These are phyloP conservation scores for Cytidiella melzeri DNA, from an alignment of 768 basidiomycete genomes.

Conservation along the genomic window DNA sequence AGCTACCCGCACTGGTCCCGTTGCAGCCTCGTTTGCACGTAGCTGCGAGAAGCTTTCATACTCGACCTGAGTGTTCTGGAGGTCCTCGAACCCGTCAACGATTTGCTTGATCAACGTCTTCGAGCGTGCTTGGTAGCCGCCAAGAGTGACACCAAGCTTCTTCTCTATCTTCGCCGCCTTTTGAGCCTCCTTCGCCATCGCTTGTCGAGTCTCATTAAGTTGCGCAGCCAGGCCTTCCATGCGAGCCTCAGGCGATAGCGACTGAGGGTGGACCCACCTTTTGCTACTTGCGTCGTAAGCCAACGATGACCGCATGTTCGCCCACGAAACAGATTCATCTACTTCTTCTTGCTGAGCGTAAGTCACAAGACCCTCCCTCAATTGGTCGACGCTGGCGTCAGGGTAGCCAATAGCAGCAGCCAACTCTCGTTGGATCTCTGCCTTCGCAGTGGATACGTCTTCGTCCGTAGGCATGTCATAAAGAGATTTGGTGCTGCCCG, in stretches of 20 bases:
- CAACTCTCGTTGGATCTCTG: slow-evolving; percentile 72
- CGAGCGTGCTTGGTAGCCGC: slow-evolving; percentile 85
- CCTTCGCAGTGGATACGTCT: slow-evolving; percentile 61
- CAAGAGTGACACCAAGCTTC: slow-evolving; percentile 79
- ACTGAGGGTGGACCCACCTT: slow-evolving; percentile 61
- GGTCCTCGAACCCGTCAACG: slow-evolving; percentile 61
- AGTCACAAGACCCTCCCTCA: slow-evolving; percentile 69
- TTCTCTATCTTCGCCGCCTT: slow-evolving; percentile 86
- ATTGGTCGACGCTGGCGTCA: slow-evolving; percentile 68
- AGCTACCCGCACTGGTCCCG: slow-evolving; percentile 73
- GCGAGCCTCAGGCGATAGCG: slow-evolving; percentile 53
- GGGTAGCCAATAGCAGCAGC: slow-evolving; percentile 80
- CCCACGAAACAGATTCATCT: slow-evolving; percentile 67
- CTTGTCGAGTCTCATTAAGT: slow-evolving; percentile 56
- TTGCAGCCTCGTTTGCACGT: slow-evolving; percentile 62
- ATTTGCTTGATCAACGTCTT: slow-evolving; percentile 59
- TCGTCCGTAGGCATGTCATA: slow-evolving; percentile 79
- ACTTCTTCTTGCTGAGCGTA: slow-evolving; percentile 55
- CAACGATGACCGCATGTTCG: slow-evolving; percentile 53
- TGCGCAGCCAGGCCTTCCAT: slow-evolving; percentile 57
- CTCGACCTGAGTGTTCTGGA: slow-evolving; percentile 62
- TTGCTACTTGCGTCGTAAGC: slow-evolving; percentile 51
- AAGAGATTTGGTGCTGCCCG: slow-evolving; percentile 62
- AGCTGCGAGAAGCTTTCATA: slow-evolving; percentile 76
- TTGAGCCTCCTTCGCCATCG: slow-evolving; percentile 74